phyloP scores from a whole-genome alignment of 1,284 basidiomycete genomes.

The Malassezia vespertilionis region DNA sequence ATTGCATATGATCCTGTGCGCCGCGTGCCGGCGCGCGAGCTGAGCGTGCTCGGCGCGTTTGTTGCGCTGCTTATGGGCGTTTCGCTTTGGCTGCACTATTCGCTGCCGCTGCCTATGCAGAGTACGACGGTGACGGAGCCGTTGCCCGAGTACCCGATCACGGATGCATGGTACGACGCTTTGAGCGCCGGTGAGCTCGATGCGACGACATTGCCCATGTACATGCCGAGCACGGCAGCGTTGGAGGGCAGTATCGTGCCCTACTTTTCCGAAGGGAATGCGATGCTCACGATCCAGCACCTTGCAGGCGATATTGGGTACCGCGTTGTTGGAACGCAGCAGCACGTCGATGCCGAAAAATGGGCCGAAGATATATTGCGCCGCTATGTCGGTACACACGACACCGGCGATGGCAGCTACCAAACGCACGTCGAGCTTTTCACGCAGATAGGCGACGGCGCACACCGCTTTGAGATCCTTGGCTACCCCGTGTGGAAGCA shows the following conservation, averaged over 20 bases:
- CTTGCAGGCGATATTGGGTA: slow-evolving; percentile 69
- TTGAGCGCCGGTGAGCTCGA: slow-evolving; percentile 1
- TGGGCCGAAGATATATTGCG: slow-evolving; percentile 65
- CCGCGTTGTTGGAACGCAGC: slow-evolving; percentile 77
- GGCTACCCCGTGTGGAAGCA: slow-evolving; percentile 70
- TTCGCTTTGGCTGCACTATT: slow-evolving; percentile 36
- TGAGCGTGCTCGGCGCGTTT: slow-evolving; percentile 18
- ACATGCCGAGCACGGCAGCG: slow-evolving; percentile 1
- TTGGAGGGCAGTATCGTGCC: slow-evolving; percentile 15
- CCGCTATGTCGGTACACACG: slow-evolving; percentile 50
- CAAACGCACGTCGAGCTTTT: slow-evolving; percentile 42
- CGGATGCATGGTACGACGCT: slow-evolving; percentile 1
- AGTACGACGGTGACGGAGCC: slow-evolving; percentile 14
- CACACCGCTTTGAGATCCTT: slow-evolving; percentile 44
- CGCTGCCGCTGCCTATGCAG: slow-evolving; percentile 31
- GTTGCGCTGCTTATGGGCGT: slow-evolving; percentile 21
- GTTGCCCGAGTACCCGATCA: slow-evolving; percentile 1
- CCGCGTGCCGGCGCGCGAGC: slow-evolving; percentile 1
- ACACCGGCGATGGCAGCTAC: slow-evolving; percentile 20
- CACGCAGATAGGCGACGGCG: slow-evolving; percentile 42
- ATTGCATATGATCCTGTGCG: slow-evolving; percentile 3
- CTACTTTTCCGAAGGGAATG: slow-evolving; percentile 37
- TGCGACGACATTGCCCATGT: background rate
- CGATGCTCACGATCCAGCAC: slow-evolving; percentile 35
- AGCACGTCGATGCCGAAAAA: slow-evolving; percentile 72